phyloP scores from a whole-genome alignment of 2,329 filamentous ascomycete genomes.

The Nemania sp. region DNA sequence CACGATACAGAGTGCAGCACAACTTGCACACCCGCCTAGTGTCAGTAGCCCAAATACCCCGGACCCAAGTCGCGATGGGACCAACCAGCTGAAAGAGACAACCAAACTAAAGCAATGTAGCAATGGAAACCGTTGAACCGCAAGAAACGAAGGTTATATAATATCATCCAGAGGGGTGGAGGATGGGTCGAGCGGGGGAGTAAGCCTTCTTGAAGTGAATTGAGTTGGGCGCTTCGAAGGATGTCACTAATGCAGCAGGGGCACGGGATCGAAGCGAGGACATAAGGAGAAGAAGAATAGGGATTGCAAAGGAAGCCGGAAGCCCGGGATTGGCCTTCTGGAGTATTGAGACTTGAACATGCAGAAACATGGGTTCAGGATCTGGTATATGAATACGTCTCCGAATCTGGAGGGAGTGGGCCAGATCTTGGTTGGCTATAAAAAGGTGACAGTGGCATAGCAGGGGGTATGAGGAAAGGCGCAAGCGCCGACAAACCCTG shows the following conservation, averaged over 20 bases:
- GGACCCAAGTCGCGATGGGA: conserved; percentile 33
- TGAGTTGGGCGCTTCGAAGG: conserved; percentile 29
- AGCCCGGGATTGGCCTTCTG: conserved; percentile 20
- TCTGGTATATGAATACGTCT: conserved; percentile 22
- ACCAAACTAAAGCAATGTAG: conserved; percentile 19
- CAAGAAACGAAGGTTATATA: conserved; percentile 37
- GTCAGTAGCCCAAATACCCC: conserved; percentile 31
- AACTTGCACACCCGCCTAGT: conserved; percentile 22
- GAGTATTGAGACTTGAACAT: conserved; percentile 28
- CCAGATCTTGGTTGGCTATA: conserved; percentile 44
- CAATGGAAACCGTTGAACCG: conserved; percentile 19
- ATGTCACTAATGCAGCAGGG: conserved; percentile 38
- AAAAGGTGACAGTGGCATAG: conserved; percentile 38
- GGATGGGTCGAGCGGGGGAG: conserved; percentile 21
- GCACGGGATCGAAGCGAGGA: conserved; percentile 34
- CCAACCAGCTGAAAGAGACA: conserved; percentile 25
- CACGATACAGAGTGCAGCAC: conserved; percentile 3
- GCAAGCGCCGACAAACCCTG: conserved; percentile 44
- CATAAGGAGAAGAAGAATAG: conserved; percentile 29
- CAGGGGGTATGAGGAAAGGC: conserved; percentile 36
- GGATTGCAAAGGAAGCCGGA: conserved; percentile 4
- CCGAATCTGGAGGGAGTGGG: conserved; percentile 33
- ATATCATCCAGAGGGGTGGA: conserved; percentile 22
- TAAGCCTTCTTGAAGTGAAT: conserved; percentile 5
- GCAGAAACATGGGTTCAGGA: conserved; percentile 15